Conservation (phyloP, 768 basidiomycete species). For the Leccinum imitatum region DNA sequence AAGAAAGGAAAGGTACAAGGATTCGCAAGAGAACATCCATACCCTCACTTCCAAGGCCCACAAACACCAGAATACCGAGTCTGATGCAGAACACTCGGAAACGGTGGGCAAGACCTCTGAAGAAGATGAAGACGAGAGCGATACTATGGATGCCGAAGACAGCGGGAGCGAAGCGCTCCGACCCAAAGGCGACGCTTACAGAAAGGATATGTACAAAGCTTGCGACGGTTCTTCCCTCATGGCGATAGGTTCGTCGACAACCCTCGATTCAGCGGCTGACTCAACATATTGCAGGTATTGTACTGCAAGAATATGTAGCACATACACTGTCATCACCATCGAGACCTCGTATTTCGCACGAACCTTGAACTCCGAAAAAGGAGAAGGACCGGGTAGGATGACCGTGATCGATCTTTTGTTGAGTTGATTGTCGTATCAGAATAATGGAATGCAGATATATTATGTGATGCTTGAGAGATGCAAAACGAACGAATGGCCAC, state of each 20-base stretch:
- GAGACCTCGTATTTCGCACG: background rate
- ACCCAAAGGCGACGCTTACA: conserved; percentile 8
- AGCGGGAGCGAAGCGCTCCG: conserved; percentile 3
- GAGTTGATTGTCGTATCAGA: background rate
- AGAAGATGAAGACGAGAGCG: conserved; percentile 16
- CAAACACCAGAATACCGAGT: conserved; percentile 1
- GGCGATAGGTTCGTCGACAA: conserved; percentile 54
- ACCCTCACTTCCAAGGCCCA: conserved; percentile 15
- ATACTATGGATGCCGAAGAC: conserved; percentile 10
- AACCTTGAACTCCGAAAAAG: conserved; percentile 8
- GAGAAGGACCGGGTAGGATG: conserved; percentile 3
- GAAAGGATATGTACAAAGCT: conserved; percentile 69
- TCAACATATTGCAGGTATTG: conserved; percentile 48
- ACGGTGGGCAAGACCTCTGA: conserved; percentile 16
- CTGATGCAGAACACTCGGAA: conserved; percentile 14
- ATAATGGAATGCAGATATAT: conserved; percentile 9
- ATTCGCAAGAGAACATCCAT: conserved; percentile 22
- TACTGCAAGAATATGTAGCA: conserved; percentile 65
- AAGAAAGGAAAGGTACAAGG: conserved; percentile 35
- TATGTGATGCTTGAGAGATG: background rate
- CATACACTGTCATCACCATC: conserved; percentile 22
- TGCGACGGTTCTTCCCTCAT: conserved; percentile 74
- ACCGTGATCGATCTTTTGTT: background rate
- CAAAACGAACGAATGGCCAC: background rate
- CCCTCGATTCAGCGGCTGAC: background rate